Base-by-base conservation (phyloP, 2,329 filamentous ascomycete genomes). In the Fusarium compactum region DNA sequence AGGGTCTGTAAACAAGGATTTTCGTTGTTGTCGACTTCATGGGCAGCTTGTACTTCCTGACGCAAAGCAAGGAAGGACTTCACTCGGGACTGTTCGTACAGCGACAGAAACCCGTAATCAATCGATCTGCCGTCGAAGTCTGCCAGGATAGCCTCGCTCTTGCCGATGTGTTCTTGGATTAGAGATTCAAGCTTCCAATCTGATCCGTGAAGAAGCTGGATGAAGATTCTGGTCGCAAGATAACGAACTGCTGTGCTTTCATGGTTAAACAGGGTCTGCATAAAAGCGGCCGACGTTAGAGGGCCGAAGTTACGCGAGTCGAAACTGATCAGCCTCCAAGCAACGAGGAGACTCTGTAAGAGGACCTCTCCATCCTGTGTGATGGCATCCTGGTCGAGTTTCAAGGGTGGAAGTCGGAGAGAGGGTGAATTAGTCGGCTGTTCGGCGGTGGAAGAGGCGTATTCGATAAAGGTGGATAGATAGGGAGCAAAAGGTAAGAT, bases 401-500 rank as follows among this genome's bases (percentile, higher is more conserved):
- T 67, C 15, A 76, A 70, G 25, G 80, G 74, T n/a, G 71, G 67
- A 8, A 82, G 74, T 32, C 75, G 75, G 48, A 81, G 59, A 25
- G 73, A 72, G 34, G 66, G 70, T 52, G 70, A 73, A 51, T 58
- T 67, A 41, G 62, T 65, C 41, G 68, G 65, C 45, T 67, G 53
- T 52, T 63, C 54, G 44, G 53, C 38, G 20, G 50, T 65, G 40
- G 47, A 66, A 50, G 67, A 68, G 40, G 64, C 58, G 46, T 56
- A 65, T 83, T 80, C 90, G 67, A 93, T 86, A 78, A 94, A 93
- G 64, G 90, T 87, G 56, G 91, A 89, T 45, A 98, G 85, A 77
- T 95, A 89, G 53, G 94, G 92, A 71, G 92, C 92, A 83, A 96
- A 91, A 20, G 94, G 93, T 74, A 98, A 80, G 68, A 97, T 86